Base-by-base conservation (phyloP, 2,329 filamentous ascomycete genomes). In the Sporothrix pseudoabietina region DNA sequence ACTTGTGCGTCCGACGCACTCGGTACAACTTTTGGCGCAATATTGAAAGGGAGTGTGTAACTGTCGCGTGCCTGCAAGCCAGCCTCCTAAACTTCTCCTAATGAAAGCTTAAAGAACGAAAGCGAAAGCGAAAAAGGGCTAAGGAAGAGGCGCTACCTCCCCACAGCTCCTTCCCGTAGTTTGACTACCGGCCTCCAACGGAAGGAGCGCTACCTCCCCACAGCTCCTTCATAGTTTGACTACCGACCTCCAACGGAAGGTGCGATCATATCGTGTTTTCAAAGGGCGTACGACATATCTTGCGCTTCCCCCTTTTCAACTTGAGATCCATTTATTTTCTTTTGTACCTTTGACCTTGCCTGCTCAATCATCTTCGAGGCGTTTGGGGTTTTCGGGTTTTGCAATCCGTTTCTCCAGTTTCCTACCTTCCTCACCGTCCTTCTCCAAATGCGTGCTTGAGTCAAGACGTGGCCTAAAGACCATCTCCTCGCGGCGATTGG, bases 391-490 rank as follows among this genome's bases (percentile, higher is more conserved):
- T 35, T 35, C 19, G 7, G 10, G 6, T 47, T 30, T 30, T 39
- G 5, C 35, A 5, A 16, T 30, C 61, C 30, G 7, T 47, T 39
- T 22, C 16, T 47, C 39, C 44, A 26, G n/a, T 66, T 66, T 66
- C 3, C 35, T 16, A 22, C 57, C 32, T 41, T 63, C 35, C 39
- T n/a, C 39, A 52, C 44, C 44, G 12, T 1, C 26, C 44, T 1
- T 52, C 65, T 19, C 44, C 44, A 10, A 52, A 68, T 68, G 65
- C 16, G 14, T 6, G 35, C 41, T 22, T 68, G 44, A 68, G 65
- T 44, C 44, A 52, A 68, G 26, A n/a, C n/a, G n/a, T n/a, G n/a
- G n/a, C n/a, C n/a, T 4, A 22, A 30, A 19, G 10, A 16, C 44
- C 14, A 35, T 19, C 41, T 32, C 19, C 26, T 30, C 65, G 14